Percentiles rank a stretch among this genome's conserved stretches.
Conservation (phyloP, 2,329 filamentous ascomycete species). For the Alternaria brassicae region DNA sequence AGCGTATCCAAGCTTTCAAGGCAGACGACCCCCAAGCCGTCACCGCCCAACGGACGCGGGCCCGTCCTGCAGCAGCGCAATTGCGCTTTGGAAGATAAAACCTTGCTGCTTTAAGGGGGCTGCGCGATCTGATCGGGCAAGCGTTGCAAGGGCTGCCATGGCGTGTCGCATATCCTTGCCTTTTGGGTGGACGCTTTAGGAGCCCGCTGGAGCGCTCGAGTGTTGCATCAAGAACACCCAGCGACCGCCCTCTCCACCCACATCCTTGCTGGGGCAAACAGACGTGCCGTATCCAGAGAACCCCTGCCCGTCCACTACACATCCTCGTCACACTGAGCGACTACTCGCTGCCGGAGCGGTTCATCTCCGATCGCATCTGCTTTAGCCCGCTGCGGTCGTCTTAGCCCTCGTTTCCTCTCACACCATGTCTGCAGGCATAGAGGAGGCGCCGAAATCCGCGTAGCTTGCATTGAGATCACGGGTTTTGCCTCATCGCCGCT, state of each 20-base stretch:
- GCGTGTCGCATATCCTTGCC: conserved; percentile 34
- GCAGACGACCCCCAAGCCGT: conserved; percentile 5
- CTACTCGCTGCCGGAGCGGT: conserved; percentile 38
- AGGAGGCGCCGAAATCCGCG: conserved; percentile 30
- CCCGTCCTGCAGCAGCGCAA: conserved; percentile 12
- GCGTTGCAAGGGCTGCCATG: conserved; percentile 26
- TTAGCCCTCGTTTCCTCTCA: conserved; percentile 33
- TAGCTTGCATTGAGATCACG: conserved; percentile 40
- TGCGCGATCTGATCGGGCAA: conserved; percentile 29
- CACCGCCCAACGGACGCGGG: conserved; percentile 16
- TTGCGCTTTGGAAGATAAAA: neutral
- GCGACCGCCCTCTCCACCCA: conserved; percentile 17
- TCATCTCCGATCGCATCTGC: conserved; percentile 52
- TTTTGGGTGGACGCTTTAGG: conserved; percentile 22
- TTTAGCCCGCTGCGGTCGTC: conserved; percentile 27
- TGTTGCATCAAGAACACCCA: conserved; percentile 24
- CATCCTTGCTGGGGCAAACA: conserved; percentile 28
- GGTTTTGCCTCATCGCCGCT: conserved; percentile 29
- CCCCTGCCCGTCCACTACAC: conserved; percentile 26
- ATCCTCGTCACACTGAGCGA: conserved; percentile 33
- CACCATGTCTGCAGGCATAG: conserved; percentile 34
- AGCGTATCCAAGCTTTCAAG: neutral
- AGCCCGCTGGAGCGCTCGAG: conserved; percentile 10
- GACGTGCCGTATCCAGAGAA: conserved; percentile 25
- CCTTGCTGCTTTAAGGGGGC: conserved; percentile 18